These are phyloP conservation scores for Magnolia officinalis DNA, from an alignment of 164 flowering plant genomes.

Conservation along the genomic window DNA sequence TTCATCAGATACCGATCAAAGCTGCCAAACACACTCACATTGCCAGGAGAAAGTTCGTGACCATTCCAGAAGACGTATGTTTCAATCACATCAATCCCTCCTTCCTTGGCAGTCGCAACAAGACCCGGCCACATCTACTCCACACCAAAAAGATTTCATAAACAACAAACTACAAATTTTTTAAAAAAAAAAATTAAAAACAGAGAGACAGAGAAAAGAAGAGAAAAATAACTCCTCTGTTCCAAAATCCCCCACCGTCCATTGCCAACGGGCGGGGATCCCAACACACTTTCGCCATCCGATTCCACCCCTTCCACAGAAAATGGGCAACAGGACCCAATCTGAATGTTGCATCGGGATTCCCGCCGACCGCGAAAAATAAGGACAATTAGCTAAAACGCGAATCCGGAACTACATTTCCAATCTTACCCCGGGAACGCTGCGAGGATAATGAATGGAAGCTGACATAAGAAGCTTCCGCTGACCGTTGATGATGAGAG, in stretches of 20 bases:
- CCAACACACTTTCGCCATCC: background rate
- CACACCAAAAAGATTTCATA: background rate
- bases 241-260: background rate
- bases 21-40: slow-evolving; percentile 42
- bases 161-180: background rate
- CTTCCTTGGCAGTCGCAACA: slow-evolving; percentile 76
- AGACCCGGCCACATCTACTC: slow-evolving; percentile 95
- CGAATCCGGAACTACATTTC: background rate
- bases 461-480: slow-evolving; percentile 82
- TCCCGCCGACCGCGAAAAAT: background rate
- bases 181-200: no score
- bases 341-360: no score
- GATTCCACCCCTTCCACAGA: background rate
- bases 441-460: slow-evolving; percentile 92
- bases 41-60: slow-evolving; percentile 77
- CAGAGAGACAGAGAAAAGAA: background rate
- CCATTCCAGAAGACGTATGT: slow-evolving; percentile 98
- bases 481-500: slow-evolving; percentile 72
- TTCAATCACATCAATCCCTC: slow-evolving; percentile 80
- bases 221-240: background rate
- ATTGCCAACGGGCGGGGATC: background rate
- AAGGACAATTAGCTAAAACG: background rate
- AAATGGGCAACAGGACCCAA: background rate
- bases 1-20: background rate
- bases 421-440: slow-evolving; percentile 73